Base-by-base conservation (phyloP, 371 early-diverging fungal genomes). In the Mucor indicus region DNA sequence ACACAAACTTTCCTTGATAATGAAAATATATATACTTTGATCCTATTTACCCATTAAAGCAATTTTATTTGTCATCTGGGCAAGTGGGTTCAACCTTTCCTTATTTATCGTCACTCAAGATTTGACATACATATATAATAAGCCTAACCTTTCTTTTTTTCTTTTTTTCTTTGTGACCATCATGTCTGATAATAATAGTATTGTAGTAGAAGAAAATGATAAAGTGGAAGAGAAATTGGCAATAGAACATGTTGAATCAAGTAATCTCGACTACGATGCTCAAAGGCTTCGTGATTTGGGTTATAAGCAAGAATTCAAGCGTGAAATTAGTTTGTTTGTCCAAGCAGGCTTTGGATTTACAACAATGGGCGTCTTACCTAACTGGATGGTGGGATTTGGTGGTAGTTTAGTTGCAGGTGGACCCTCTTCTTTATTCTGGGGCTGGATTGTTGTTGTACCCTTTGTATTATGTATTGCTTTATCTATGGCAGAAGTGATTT, bases 271-370 rank as follows among this genome's bases (percentile, higher is more conserved):
- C 35, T 45, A 44, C 27, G 71, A 71, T 59, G 67, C 64, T 10
- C 67, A 67, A 30, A 41, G 60, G 7, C 44, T 71, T 3, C 50
- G 53, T 20, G 67, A 63, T 21, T 59, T 71, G 15, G 71, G 71
- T 3, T 71, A 71, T 33, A 66, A 67, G 17, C 71, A 71, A 61
- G 71, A 71, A 35, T 71, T 71, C 40, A 71, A 62, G 16, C 55
- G 71, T 31, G 67, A 66, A 13, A 50, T 71, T 25, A 63, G 60
- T 44, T 40, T 64, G 17, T 48, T 71, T 25, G 67, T 64, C 1
- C 67, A 67, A 32, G 44, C 54, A 12, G 71, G 64, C 10, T 67
- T 67, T 53, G 50, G 8, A 29, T 70, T 70, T 30, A 42, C 64
- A 20, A 62, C 62, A 6, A 64, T 71, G 60, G 67, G 60, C 4